Evolutionary conservation across 2,329 filamentous ascomycete genomes (phyloP), one percentile per base, ranked within the genome.

Genomic region (Aspergillus ochraceus): DNA sequence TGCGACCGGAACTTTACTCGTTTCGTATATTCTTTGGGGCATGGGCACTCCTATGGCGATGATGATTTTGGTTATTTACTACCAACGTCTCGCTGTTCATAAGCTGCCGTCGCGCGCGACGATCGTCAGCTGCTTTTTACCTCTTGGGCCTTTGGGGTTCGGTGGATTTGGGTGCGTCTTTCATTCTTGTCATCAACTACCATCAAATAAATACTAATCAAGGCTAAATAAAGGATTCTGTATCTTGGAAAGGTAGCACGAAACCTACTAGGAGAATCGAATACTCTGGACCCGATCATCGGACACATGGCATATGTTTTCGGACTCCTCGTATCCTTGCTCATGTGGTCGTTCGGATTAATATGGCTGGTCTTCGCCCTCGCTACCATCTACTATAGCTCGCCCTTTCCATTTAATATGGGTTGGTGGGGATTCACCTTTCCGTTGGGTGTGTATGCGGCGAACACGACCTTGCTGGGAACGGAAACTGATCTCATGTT

Each of bases 21-120:
- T 79, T 17, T 87, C 82, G 3, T 91, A 90, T 69, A 77, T 90
- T 17, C 83, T 91, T 64, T 90, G 86, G 87, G 88, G 88, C 0
- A 84, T 86, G 59, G 86, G 87, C 4, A 80, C 81, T 2, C 84
- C 83, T 0, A 74, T 91, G 54, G 84, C 87, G 1, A 82, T 87
- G 72, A 80, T 83, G 47, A 82, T 90, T 20, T 76, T 90, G 26
- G 85, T 85, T 11, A 82, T 91, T 42, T 91, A 91, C 73, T 90
- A 89, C 68, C 85, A 88, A 60, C 86, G 88, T 11, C 79, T 91
- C 10, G 86, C 85, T 4, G 72, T 90, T 2, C 84, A 90, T 73
- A 86, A 86, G 45, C 79, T 90, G 14, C 88, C 88, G 0, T 83
- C 87, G 1, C 80, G 84, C 52, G 88, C 90, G 68, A 84, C 87